A percentile compares a stretch with the other conserved stretches of the same genome.
phyloP scores from a whole-genome alignment of 2,329 filamentous ascomycete species.

The Colletotrichum sp. region DNA sequence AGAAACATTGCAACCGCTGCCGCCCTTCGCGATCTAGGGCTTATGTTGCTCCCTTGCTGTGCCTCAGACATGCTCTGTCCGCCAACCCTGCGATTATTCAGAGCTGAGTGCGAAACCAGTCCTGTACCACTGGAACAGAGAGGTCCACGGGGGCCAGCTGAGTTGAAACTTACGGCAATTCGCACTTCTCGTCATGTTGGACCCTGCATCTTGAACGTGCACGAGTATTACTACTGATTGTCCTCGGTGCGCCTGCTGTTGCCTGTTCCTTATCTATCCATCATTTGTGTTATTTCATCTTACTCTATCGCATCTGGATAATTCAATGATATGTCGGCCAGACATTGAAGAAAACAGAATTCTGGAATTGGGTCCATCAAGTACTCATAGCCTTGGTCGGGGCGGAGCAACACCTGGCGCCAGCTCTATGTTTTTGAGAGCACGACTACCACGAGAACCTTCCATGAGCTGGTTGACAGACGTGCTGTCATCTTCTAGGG shows the following conservation, averaged over 20 bases:
- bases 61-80: background rate
- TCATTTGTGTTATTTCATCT: background rate
- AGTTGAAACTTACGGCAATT: background rate
- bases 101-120: background rate
- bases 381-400: background rate
- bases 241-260: background rate
- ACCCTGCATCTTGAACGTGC: background rate
- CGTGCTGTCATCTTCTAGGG: background rate
- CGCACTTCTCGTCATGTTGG: background rate
- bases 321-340: background rate
- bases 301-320: background rate
- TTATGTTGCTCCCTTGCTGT: background rate
- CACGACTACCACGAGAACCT: background rate
- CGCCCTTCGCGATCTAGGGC: background rate
- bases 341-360: too few relatives aligned
- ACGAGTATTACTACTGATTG: background rate
- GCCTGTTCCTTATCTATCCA: background rate
- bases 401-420: background rate
- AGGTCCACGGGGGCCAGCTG: background rate
- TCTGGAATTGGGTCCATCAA: background rate
- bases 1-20: background rate
- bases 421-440: background rate
- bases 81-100: background rate
- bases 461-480: background rate
- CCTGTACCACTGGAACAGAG: background rate